Evolutionary conservation across 139 green algal genomes (phyloP), one percentile per base, ranked within the genome.

Genomic region (Micromonas pusilla): DNA sequence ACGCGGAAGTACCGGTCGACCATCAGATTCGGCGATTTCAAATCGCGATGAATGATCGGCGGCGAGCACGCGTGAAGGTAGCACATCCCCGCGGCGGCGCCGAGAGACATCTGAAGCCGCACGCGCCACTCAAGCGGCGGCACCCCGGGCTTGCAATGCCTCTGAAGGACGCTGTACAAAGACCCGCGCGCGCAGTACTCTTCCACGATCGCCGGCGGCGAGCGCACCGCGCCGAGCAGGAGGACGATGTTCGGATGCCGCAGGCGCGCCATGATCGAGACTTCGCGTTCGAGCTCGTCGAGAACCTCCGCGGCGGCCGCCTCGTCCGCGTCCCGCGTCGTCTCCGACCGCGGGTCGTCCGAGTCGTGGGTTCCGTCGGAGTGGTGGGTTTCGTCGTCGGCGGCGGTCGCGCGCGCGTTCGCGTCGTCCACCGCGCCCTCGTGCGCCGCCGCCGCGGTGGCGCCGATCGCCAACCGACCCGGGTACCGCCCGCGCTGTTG

Each of bases 1-100:
- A 97, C 84, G 0, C 88, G 91, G 76, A 89, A 92, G 81, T 96
- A 91, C 60, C 91, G 90, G 82, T 97, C 94, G 52, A 93, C 87
- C 36, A 95, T 83, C 66, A 87, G 71, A 53, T 88, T 88, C 39
- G 84, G 86, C 0, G 63, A 83, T 73, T 94, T 91, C 38, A 97
- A 84, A 81, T 97, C 92, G 31, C 90, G 85, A 70, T 97, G 92
- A 32, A 96, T 83, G 20, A 97, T 86, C 33, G 85, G 77, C 2
- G 91, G 91, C 32, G 60, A 82, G 74, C 88, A 88, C 25, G 77
- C 85, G 83, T 97, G 92, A 79, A 97, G 84, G 80, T 96, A 96
- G 62, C 78, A 73, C 73, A 79, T 80, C 23, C 74, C 74, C 0
- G 76, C 77, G 1, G 90, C 90, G 1, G 95, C 89, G 82, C 96